These are phyloP conservation scores for Fusarium pininemorale DNA, from an alignment of 2,329 filamentous ascomycete species.

Conservation along the genomic window DNA sequence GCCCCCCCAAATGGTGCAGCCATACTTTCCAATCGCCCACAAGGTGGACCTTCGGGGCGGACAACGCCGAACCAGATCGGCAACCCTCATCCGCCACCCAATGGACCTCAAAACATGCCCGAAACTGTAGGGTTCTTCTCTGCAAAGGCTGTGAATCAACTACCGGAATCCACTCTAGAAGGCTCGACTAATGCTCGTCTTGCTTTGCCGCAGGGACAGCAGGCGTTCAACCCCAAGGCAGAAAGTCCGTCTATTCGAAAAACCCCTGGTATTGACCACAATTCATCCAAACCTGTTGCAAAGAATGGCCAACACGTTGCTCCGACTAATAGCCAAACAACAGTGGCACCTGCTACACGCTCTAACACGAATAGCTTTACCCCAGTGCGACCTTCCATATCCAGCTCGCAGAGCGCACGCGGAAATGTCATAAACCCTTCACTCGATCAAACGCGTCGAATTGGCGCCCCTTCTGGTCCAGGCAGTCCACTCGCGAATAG, in stretches of 20 bases:
- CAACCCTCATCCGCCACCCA: constrained; percentile 46
- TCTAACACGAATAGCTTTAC: constrained; percentile 43
- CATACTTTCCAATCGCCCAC: constrained; percentile 35
- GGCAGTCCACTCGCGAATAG: constrained; percentile 68
- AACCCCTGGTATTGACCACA: constrained; percentile 87
- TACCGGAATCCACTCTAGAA: constrained; percentile 56
- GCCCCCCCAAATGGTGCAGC: constrained; percentile 33
- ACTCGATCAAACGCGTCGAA: constrained; percentile 63
- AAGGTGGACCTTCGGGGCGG: constrained; percentile 18
- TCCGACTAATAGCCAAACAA: constrained; percentile 47
- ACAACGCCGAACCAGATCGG: constrained; percentile 35
- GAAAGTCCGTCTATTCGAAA: constrained; percentile 89
- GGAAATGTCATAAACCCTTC: constrained; percentile 62
- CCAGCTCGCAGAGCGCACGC: constrained; percentile 42
- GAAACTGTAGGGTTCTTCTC: constrained; percentile 74
- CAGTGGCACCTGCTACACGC: constrained; percentile 25
- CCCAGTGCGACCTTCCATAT: constrained; percentile 44
- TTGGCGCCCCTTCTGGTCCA: constrained; percentile 64
- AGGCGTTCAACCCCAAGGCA: constrained; percentile 76
- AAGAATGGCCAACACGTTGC: constrained; percentile 64
- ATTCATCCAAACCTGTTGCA: constrained; percentile 76
- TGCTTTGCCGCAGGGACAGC: constrained; percentile 55
- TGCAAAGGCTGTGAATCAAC: constrained; percentile 68
- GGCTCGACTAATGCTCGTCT: constrained; percentile 53
- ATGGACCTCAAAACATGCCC: constrained; percentile 35